Evolutionary conservation across 2,329 filamentous ascomycete species (phyloP), one percentile per base, ranked within the genome.

Genomic region (Capronia epimyces): DNA sequence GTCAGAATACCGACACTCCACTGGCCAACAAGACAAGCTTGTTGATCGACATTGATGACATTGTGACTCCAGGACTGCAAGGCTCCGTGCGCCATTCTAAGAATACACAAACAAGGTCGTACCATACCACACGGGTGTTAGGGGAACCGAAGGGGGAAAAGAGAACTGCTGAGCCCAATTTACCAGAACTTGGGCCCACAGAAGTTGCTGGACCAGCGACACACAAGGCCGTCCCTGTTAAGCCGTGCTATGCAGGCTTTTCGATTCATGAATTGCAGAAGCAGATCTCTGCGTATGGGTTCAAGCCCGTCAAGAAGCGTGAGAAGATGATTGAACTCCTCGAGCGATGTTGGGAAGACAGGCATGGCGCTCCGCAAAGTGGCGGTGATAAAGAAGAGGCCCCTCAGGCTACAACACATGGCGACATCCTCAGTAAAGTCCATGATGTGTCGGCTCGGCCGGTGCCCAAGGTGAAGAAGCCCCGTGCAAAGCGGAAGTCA

Each of bases 271-370:
- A 86, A 51, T 69, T 90, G 13, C 71, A 80, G 2, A 79, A 75
- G 49, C 76, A 84, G 61, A 70, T 90, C 39, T 70, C 76, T 3
- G 72, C 74, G 0, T 89, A 82, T 61, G 84, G 84, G 0, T 89
- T 90, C 67, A 90, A 89, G 63, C 72, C 82, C 1, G 71, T 89
- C 24, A 87, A 83, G 63, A 80, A 73, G 49, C 76, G 86, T 15
- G 74, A 77, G 43, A 80, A 80, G 7, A 88, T 87, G 83, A 82
- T 90, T 53, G 72, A 79, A 1, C 67, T 89, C 9, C 70, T 90
- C 10, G 72, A 86, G 45, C 78, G 82, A 62, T 89, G 87, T 65
- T 89, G 86, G 84, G 69, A 78, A 57, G 81, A 80, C 50, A 81
- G 81, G 63, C 68, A 75, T 45, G 55, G 56, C 36, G 10, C 39